Evolutionary conservation across 805 yeast genomes (phyloP), one percentile per base, ranked within the genome.

Genomic region (Pichia exigua): DNA sequence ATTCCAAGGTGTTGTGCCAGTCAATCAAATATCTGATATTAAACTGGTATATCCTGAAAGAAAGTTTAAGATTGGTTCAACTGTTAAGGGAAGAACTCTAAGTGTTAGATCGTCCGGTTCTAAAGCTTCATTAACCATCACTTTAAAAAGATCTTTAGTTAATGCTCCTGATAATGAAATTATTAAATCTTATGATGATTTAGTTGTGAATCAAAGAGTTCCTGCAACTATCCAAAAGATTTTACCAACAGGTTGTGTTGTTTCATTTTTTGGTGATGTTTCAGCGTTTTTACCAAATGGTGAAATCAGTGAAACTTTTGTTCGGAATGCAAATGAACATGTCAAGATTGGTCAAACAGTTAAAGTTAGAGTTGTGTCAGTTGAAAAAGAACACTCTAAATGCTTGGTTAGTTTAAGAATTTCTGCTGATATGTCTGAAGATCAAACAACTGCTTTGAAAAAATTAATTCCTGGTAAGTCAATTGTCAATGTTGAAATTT

Each of bases 241-340:
- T 59, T 79, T 79, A 46, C 82, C 83, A 52, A 74, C 77, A 52
- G 99, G 99, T 61, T 95, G 87, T 45, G 71, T 90, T 44, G 81
- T 94, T 8, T 79, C 90, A 17, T 90, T 94, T 63, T 91, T 88
- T 62, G 95, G 94, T 50, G 74, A 76, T 49, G 66, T 87, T 43
- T 79, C 75, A 57, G 99, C 90, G 0, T 91, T 81, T 65, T 72
- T 94, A 54, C 98, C 99, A 30, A 81, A 83, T 57, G 73, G 83
- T 50, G 98, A 94, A 71, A 87, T 94, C 61, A 85, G 95, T 49
- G 98, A 94, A 68, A 82, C 96, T 1, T 87, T 78, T 65, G 94
- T 91, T 41, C 76, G 74, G 48, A 79, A 81, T 50, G 90, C 96
- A 20, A 79, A 77, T 57, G 92, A 90, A 58, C 85, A 84, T 66